Evolutionary conservation across 2,329 filamentous ascomycete genomes (phyloP).

Genomic region (Drechslerella coelobrocha): DNA sequence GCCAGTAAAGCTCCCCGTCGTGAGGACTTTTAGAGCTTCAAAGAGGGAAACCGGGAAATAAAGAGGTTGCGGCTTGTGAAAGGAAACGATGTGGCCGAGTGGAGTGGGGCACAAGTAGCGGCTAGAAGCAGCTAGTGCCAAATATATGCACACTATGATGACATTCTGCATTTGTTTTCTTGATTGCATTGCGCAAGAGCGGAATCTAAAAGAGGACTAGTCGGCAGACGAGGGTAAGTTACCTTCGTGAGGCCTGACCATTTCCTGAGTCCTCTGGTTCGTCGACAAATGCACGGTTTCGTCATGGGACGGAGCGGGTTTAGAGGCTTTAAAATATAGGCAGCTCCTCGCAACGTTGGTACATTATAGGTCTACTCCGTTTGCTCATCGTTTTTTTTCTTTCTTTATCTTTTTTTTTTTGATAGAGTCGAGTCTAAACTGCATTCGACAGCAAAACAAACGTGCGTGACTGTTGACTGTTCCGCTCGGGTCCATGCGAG

Average conservation of each 20-base stretch:
- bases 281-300: slow-evolving; percentile 27
- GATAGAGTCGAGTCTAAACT: slow-evolving; percentile 9
- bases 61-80: slow-evolving; percentile 28
- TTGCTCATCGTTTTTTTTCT: too few relatives aligned
- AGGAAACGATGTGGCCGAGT: slow-evolving; percentile 28
- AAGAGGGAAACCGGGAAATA: slow-evolving; percentile 34
- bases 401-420: too few relatives aligned
- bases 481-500: slow-evolving; percentile 30
- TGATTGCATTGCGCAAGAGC: neutral
- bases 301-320: slow-evolving; percentile 35
- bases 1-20: slow-evolving; percentile 13
- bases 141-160: slow-evolving; percentile 47
- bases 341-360: neutral
- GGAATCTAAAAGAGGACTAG: slow-evolving; percentile 9
- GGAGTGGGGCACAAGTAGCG: slow-evolving; percentile 31
- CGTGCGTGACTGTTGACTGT: neutral
- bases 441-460: neutral
- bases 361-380: neutral
- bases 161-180: slow-evolving; percentile 27
- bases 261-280: slow-evolving; percentile 9
- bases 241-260: slow-evolving; percentile 15
- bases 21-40: slow-evolving; percentile 44
- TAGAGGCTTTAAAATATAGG: slow-evolving; percentile 6
- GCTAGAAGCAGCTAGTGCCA: slow-evolving; percentile 36
- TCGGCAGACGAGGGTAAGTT: slow-evolving; percentile 6